phyloP scores from a whole-genome alignment of 352 stramenopile species.

The Paralagenidium karlingii region DNA sequence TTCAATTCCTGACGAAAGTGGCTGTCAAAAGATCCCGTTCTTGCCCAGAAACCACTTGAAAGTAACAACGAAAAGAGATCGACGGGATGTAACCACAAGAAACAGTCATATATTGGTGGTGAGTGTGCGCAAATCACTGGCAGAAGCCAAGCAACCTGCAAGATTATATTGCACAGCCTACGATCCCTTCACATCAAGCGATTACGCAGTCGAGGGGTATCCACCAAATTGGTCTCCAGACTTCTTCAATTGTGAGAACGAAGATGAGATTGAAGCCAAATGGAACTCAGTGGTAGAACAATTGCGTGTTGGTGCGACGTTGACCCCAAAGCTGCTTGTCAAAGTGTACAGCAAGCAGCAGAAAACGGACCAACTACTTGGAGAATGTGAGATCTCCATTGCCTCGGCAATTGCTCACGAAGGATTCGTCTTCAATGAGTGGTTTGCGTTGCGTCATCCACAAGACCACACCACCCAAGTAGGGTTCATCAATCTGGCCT shows the following conservation, averaged over 20 bases:
- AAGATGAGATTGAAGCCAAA: slow-evolving; percentile 30
- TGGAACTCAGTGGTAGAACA: slow-evolving; percentile 34
- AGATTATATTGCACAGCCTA: slow-evolving; percentile 75
- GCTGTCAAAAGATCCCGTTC: slow-evolving; percentile 35
- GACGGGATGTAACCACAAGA: slow-evolving; percentile 3
- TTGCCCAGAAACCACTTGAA: too few species aligned
- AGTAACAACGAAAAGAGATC: slow-evolving; percentile 6
- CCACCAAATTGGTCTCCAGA: slow-evolving; percentile 40
- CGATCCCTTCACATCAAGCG: slow-evolving; percentile 60
- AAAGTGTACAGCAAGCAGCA: slow-evolving; percentile 58
- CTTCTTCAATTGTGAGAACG: slow-evolving; percentile 41
- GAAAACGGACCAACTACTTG: slow-evolving; percentile 54
- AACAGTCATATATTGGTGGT: slow-evolving; percentile 56
- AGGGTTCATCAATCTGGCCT: slow-evolving; percentile 31
- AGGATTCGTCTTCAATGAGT: slow-evolving; percentile 60
- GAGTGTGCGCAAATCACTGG: slow-evolving; percentile 41
- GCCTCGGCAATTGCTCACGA: slow-evolving; percentile 56
- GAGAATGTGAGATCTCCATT: slow-evolving; percentile 61
- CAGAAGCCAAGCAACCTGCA: slow-evolving; percentile 9
- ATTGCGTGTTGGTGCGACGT: slow-evolving; percentile 36
- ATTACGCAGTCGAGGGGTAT: slow-evolving; percentile 61
- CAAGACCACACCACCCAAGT: slow-evolving; percentile 5
- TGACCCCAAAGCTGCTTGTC: slow-evolving; percentile 57
- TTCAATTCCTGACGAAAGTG: slow-evolving; percentile 17
- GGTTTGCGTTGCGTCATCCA: slow-evolving; percentile 28